phyloP scores from a whole-genome alignment of 345 rosid genomes.

The Chamaenerion angustifolium region DNA sequence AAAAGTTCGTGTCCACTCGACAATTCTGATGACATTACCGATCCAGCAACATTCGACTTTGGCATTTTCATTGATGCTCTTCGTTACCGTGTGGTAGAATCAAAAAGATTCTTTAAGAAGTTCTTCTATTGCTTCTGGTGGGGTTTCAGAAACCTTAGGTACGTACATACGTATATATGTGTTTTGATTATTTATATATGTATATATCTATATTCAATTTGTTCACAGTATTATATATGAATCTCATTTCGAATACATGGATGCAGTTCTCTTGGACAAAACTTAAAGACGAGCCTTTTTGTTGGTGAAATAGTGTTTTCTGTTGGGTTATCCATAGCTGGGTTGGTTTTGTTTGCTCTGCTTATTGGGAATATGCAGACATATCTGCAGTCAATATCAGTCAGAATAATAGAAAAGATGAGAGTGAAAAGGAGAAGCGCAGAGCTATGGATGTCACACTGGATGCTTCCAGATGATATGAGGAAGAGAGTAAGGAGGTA shows the following conservation, averaged over 20 bases:
- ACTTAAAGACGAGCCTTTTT: constrained; percentile 29
- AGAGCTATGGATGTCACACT: constrained; percentile 85
- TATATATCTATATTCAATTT: no score
- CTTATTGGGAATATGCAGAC: constrained; percentile 57
- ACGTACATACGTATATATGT: no score
- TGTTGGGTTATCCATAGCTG: constrained; percentile 25
- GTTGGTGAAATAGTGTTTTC: constrained; percentile 35
- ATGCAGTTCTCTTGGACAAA: constrained; percentile 38
- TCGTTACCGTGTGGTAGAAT: constrained; percentile 43
- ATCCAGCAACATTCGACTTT: constrained; percentile 38
- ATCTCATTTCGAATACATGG: no score
- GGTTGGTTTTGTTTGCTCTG: constrained; percentile 29
- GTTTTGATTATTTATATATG: no score
- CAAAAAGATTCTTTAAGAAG: constrained; percentile 48
- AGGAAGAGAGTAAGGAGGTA: constrained; percentile 54
- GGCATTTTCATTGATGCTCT: constrained; percentile 58
- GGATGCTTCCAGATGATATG: constrained; percentile 49
- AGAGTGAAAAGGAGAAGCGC: constrained; percentile 75
- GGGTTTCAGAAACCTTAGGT: constrained; percentile 62
- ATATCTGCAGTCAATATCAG: constrained; percentile 61
- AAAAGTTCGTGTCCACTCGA: constrained; percentile 26
- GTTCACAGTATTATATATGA: no score
- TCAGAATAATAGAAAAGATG: constrained; percentile 78
- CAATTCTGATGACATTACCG: constrained; percentile 17
- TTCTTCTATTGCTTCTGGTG: constrained; percentile 71